Evolutionary conservation across 805 yeast genomes (phyloP).

Genomic region (Metschnikowia reukaufii): DNA sequence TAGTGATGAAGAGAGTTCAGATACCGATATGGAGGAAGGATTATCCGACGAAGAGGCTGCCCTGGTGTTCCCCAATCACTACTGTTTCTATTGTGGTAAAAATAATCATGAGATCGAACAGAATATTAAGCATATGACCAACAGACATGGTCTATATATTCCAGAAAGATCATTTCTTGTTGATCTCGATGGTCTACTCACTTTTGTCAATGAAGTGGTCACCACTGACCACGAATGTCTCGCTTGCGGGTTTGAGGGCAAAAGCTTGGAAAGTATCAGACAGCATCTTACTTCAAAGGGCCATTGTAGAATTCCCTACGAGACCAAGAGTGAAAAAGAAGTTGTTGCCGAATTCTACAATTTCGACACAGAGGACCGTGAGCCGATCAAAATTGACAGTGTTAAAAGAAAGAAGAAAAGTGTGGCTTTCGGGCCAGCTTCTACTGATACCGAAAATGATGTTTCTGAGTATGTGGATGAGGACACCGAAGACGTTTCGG

Average conservation of each 20-base stretch:
- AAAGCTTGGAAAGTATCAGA: slow-evolving; percentile 40
- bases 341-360: slow-evolving; percentile 40
- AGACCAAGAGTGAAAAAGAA: slow-evolving; percentile 38
- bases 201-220: slow-evolving; percentile 38
- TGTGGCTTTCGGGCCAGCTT: slow-evolving; percentile 28
- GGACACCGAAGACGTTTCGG: slow-evolving; percentile 17
- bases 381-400: slow-evolving; percentile 4
- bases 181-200: slow-evolving; percentile 40
- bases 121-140: slow-evolving; percentile 48
- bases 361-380: slow-evolving; percentile 26
- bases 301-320: slow-evolving; percentile 48
- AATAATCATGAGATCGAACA: slow-evolving; percentile 53
- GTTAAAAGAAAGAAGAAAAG: slow-evolving; percentile 23
- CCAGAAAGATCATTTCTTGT: slow-evolving; percentile 42
- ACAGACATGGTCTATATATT: slow-evolving; percentile 45
- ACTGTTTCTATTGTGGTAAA: slow-evolving; percentile 59
- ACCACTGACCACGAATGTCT: slow-evolving; percentile 44
- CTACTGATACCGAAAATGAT: slow-evolving; percentile 18
- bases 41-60: slow-evolving; percentile 25
- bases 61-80: slow-evolving; percentile 46
- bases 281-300: slow-evolving; percentile 46
- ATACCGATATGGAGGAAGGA: slow-evolving; percentile 34
- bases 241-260: slow-evolving; percentile 46
- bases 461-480: slow-evolving; percentile 17
- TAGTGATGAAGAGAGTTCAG: slow-evolving; percentile 18